Evolutionary conservation across 306 rosid genomes (phyloP).

Genomic region (Mimosa pudica): DNA sequence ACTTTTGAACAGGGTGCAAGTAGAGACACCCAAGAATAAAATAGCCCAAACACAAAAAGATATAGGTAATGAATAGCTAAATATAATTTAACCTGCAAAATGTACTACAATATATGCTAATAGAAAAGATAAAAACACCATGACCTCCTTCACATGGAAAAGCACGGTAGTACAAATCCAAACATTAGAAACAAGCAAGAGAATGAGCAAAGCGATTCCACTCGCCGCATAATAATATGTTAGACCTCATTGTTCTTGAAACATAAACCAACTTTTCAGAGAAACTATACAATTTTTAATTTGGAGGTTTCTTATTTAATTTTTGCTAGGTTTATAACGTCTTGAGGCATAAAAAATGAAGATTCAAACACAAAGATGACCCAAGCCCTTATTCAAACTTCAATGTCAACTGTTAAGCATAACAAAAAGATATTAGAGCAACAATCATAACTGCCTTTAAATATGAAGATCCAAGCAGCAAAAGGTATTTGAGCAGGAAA

Average conservation of each 20-base stretch:
- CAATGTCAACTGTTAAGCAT: neutral
- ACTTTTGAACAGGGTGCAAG: neutral
- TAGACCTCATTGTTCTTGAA: neutral
- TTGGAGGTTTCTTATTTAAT: too few species aligned
- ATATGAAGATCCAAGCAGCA: neutral
- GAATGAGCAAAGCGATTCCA: neutral
- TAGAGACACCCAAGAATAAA: neutral
- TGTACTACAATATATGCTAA: neutral
- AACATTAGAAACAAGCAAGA: neutral
- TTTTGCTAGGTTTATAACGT: neutral
- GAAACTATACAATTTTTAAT: too few species aligned
- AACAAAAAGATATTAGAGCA: neutral
- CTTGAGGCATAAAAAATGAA: neutral
- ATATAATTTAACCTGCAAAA: neutral
- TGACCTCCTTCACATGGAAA: neutral
- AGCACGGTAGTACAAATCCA: neutral
- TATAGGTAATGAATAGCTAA: neutral
- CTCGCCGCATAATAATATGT: neutral
- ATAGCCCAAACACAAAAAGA: neutral
- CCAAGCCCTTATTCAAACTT: neutral
- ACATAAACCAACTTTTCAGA: neutral
- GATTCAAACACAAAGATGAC: neutral
- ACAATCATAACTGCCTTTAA: neutral
- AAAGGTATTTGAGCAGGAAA: neutral
- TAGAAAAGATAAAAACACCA: neutral